Evolutionary conservation across 2,329 filamentous ascomycete species (phyloP).

Genomic region (Fusarium irregulare): DNA sequence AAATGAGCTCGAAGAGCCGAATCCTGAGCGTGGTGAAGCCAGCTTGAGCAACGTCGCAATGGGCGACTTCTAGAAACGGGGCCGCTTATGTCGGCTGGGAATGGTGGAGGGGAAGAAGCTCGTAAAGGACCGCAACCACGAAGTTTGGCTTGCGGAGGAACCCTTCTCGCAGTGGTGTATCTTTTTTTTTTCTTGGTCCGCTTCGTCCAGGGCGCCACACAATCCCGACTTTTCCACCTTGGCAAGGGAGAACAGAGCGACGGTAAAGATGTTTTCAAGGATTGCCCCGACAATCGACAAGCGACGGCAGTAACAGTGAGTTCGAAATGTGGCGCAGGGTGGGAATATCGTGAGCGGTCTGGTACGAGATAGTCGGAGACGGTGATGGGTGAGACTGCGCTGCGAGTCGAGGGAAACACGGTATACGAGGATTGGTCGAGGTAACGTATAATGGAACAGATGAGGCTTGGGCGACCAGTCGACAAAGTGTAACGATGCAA

Average conservation of each 20-base stretch:
- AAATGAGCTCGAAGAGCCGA: constrained; percentile 66
- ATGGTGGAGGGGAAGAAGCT: constrained; percentile 11
- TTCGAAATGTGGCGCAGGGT: constrained; percentile 36
- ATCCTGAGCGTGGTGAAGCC: constrained; percentile 62
- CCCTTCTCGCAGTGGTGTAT: constrained; percentile 6
- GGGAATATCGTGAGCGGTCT: constrained; percentile 25
- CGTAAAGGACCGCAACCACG: constrained; percentile 25
- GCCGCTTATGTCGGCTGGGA: constrained; percentile 21
- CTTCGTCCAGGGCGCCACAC: constrained; percentile 20
- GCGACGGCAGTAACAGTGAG: constrained; percentile 11
- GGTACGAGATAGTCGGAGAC: constrained; percentile 9
- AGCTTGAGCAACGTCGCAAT: constrained; percentile 54
- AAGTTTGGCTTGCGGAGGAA: constrained; percentile 17
- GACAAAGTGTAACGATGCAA: constrained; percentile 4
- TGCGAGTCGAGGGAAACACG: constrained; percentile 4
- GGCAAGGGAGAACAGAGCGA: constrained; percentile 30
- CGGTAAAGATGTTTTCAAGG: constrained; percentile 8
- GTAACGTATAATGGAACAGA: constrained; percentile 2
- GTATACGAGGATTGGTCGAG: constrained; percentile 22
- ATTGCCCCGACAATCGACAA: constrained; percentile 3
- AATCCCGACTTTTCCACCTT: constrained; percentile 36
- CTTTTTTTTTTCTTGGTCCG: constrained; percentile 1
- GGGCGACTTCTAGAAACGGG: constrained; percentile 36
- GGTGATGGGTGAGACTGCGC: constrained; percentile 6
- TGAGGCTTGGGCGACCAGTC: constrained; percentile 13